Evolutionary conservation across 2,329 filamentous ascomycete species (phyloP), one percentile per base, ranked within the genome.

Genomic region (Diplodia seriata): DNA sequence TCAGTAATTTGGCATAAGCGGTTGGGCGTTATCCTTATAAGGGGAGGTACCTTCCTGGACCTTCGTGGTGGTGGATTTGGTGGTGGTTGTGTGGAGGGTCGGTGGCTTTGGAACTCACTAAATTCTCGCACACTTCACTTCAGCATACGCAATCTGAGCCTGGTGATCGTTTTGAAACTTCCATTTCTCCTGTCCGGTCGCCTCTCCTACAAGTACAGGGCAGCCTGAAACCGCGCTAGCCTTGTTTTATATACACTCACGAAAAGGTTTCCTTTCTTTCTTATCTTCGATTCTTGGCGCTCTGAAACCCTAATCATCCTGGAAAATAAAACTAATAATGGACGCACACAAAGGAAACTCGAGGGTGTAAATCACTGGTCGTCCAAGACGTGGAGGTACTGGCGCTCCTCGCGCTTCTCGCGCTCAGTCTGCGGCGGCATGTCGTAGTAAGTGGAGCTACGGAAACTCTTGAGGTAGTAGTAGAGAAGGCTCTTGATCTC

Each of bases 381-480:
- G 51, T 79, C 78, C 62, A 79, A 72, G 69, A 99, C 94, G 80
- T 99, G 95, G 79, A 98, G 84, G 80, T 97, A 99, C 85, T 97
- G 95, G 87, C 90, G 95, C 82, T 98, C 94, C 81, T 98, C 94
- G 75, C 87, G 86, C 86, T 90, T 95, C 86, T 99, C 95, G 81
- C 91, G 91, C 83, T 97, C 94, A 40, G 94, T 97, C 76, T 94
- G 90, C 59, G 95, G 94, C 62, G 95, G 95, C 72, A 98, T 86
- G 78, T 99, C 94, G 81, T 96, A 97, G 87, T 90, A 95, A 75
- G 89, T 87, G 68, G 91, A 87, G 81, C 91, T 94, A 78, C 95
- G 91, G 85, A 92, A 97, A 79, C 89, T 91, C 91, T 96, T 91
- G 84, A 98, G 81, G 82, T 99, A 99, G 81, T 96, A 91, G 81